A percentile compares a stretch with the other conserved stretches of the same genome.
Conservation (phyloP, 345 rosid genomes). For the Acer negundo region DNA sequence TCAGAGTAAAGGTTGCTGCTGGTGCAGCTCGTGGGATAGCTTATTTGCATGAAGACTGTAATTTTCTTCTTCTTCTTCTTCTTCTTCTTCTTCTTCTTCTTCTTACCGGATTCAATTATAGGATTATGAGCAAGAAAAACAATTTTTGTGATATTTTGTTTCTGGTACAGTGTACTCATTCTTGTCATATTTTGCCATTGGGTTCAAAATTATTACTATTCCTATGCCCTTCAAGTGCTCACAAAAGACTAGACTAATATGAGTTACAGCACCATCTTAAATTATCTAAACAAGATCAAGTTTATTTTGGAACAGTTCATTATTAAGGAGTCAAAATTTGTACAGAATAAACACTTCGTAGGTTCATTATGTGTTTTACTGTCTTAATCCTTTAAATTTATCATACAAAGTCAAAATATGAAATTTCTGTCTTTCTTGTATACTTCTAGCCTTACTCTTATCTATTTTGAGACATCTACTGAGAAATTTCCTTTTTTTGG, state of each 20-base stretch:
- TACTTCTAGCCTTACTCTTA: slow-evolving; percentile 4
- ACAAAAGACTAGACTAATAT: slow-evolving; percentile 4
- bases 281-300: background rate
- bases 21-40: slow-evolving; percentile 99
- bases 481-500: slow-evolving; percentile 7
- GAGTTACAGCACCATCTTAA: slow-evolving; percentile 9
- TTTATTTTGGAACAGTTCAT: background rate
- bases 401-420: background rate
- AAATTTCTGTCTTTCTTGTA: background rate
- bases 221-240: slow-evolving; percentile 4
- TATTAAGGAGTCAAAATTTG: background rate
- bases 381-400: background rate
- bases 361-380: background rate
- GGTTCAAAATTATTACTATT: background rate
- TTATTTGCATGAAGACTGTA: slow-evolving; percentile 98
- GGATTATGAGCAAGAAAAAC: background rate
- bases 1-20: slow-evolving; percentile 81
- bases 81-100: slow-evolving; percentile 14
- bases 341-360: background rate
- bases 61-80: slow-evolving; percentile 29
- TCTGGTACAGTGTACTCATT: background rate
- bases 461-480: slow-evolving; percentile 1
- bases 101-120: slow-evolving; percentile 7
- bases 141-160: slow-evolving; percentile 1
- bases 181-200: background rate